phyloP scores from a whole-genome alignment of 1,284 basidiomycete species.

The Tranzscheliella williamsii region DNA sequence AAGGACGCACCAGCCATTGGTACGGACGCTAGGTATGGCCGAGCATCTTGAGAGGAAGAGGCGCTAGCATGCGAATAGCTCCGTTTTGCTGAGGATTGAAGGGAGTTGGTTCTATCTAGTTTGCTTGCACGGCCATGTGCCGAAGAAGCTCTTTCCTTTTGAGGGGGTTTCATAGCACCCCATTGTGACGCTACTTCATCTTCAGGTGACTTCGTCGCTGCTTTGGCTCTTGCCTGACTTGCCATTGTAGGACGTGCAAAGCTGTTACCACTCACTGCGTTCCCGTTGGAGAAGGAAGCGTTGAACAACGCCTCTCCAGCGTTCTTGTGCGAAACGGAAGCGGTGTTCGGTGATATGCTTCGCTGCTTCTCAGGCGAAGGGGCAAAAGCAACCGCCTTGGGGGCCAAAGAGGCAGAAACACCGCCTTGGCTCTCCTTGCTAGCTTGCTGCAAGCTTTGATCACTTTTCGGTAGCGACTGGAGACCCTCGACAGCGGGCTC shows the following conservation, averaged over 20 bases:
- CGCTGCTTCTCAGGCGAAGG: slow-evolving; percentile 51
- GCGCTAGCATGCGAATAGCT: slow-evolving; percentile 27
- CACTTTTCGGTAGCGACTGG: too few relatives aligned
- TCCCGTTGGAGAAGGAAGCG: slow-evolving; percentile 6
- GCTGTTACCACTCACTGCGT: slow-evolving; percentile 6
- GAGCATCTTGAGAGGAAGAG: slow-evolving; percentile 1
- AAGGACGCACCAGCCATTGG: not conserved
- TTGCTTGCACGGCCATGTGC: slow-evolving; percentile 2
- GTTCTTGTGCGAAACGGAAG: not conserved
- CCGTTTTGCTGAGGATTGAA: slow-evolving; percentile 13
- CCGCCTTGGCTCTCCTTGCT: slow-evolving; percentile 8
- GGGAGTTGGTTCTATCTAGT: slow-evolving; percentile 5
- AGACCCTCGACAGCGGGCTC: too few relatives aligned
- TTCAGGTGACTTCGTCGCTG: slow-evolving; percentile 12
- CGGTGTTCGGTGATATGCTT: slow-evolving; percentile 3
- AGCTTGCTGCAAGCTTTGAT: slow-evolving; percentile 3
- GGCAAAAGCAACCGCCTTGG: slow-evolving; percentile 50
- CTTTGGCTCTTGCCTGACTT: slow-evolving; percentile 35
- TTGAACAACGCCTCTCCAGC: slow-evolving; percentile 7
- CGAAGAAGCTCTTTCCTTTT: slow-evolving; percentile 1
- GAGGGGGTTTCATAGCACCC: not conserved
- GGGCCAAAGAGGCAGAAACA: slow-evolving; percentile 1
- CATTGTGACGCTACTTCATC: slow-evolving; percentile 8
- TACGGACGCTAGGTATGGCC: not conserved
- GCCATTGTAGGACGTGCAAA: slow-evolving; percentile 45